Percentiles rank a stretch among this genome's conserved stretches.
Conservation (phyloP, 192 early-diverging fungal genomes). For the Coemansia sp. region DNA sequence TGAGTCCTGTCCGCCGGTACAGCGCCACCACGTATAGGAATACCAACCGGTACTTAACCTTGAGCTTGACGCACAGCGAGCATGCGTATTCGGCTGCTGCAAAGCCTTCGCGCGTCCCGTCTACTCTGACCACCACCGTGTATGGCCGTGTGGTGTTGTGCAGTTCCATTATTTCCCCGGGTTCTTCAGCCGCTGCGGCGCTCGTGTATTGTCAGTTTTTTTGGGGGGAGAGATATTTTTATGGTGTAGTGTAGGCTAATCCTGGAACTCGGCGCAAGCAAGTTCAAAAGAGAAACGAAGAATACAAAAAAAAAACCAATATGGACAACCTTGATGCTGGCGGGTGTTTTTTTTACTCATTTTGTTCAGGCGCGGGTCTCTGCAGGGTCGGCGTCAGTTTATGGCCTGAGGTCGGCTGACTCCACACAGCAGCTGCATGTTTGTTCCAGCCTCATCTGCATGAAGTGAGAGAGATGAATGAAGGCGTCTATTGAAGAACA, state of each 20-base stretch:
- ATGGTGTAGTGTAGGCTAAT: no score
- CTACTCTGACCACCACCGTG: conserved; percentile 46
- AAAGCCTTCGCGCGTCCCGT: conserved; percentile 41
- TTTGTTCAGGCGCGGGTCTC: no score
- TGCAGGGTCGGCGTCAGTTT: neutral
- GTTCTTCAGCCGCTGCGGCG: neutral
- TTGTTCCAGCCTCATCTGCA: neutral
- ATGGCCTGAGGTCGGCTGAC: conserved; percentile 20
- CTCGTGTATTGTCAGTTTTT: neutral
- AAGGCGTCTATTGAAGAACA: neutral
- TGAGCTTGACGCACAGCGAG: conserved; percentile 49
- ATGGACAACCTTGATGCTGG: no score
- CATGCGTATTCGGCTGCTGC: conserved; percentile 55
- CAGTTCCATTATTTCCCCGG: neutral
- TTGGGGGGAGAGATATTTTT: no score
- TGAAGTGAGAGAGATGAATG: neutral
- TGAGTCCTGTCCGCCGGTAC: conserved; percentile 34
- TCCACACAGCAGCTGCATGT: no score
- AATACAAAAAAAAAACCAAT: no score
- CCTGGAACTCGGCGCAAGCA: no score
- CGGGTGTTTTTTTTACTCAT: no score
- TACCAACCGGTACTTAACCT: conserved; percentile 49
- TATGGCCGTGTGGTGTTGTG: conserved; percentile 33
- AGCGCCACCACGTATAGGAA: conserved; percentile 53
- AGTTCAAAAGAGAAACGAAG: no score